A percentile compares a stretch with the other conserved stretches of the same genome.
Evolutionary conservation across 805 yeast species (phyloP).

Genomic region (Lachancea thermotolerans): DNA sequence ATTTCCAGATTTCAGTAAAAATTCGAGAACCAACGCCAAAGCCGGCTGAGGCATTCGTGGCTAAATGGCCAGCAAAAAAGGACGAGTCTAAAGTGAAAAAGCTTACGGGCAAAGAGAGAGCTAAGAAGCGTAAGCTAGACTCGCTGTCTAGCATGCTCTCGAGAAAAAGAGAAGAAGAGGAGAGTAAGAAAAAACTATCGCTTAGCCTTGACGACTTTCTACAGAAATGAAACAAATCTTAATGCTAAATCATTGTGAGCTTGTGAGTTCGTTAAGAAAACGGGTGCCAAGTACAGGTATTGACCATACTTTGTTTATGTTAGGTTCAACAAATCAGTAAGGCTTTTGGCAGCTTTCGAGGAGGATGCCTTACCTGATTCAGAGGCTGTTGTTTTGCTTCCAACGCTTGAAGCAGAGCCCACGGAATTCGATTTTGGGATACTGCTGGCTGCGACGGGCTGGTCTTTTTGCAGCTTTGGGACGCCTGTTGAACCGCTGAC

Average conservation of each 20-base stretch:
- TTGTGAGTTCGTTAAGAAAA: too few species aligned
- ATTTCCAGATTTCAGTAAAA: slow-evolving; percentile 9
- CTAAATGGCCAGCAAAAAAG: slow-evolving; percentile 20
- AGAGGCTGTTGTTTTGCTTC: neutral
- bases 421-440: slow-evolving; percentile 5
- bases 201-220: slow-evolving; percentile 47
- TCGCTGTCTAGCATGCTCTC: slow-evolving; percentile 38
- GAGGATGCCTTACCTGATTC: neutral
- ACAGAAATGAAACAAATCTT: slow-evolving; percentile 21
- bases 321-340: slow-evolving; percentile 7
- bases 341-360: slow-evolving; percentile 7
- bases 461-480: neutral
- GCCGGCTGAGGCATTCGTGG: slow-evolving; percentile 14
- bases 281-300: too few species aligned
- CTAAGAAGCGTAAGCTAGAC: slow-evolving; percentile 43
- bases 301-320: neutral
- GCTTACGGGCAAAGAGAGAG: slow-evolving; percentile 32
- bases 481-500: neutral
- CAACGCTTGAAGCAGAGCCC: slow-evolving; percentile 4
- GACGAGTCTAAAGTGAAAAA: slow-evolving; percentile 5
- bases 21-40: neutral
- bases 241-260: neutral
- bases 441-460: neutral
- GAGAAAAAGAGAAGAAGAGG: slow-evolving; percentile 36
- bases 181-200: slow-evolving; percentile 28